A percentile compares a stretch with the other conserved stretches of the same genome.
These are phyloP conservation scores for Cutaneotrichosporon sp. DNA, from an alignment of 1,284 basidiomycete species.

Conservation along the genomic window DNA sequence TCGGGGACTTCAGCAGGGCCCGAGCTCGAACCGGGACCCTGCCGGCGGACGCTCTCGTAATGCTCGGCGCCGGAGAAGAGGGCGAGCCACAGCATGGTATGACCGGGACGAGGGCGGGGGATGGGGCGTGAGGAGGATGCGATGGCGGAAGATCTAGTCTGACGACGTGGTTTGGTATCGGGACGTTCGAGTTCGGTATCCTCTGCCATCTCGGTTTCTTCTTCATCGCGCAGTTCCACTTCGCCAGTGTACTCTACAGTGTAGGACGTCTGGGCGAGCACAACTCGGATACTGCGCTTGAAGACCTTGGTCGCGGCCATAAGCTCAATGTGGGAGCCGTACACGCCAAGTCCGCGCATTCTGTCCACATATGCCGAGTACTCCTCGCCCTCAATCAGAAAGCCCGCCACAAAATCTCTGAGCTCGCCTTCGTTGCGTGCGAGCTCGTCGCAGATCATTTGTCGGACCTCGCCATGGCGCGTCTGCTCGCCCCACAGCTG, in stretches of 20 bases:
- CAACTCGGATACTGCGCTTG: slow-evolving; percentile 36
- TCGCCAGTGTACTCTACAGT: slow-evolving; percentile 29
- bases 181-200: background rate
- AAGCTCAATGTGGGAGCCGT: slow-evolving; percentile 42
- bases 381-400: slow-evolving; percentile 33
- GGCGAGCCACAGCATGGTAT: slow-evolving; percentile 42
- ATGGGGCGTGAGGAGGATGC: slow-evolving; percentile 21
- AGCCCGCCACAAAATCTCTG: slow-evolving; percentile 33
- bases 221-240: background rate
- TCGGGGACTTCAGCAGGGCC: slow-evolving; percentile 42
- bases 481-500: slow-evolving; percentile 41
- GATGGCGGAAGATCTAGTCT: slow-evolving; percentile 13
- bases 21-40: slow-evolving; percentile 25
- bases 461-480: slow-evolving; percentile 36
- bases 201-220: background rate
- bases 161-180: slow-evolving; percentile 12
- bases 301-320: slow-evolving; percentile 40
- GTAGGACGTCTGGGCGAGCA: slow-evolving; percentile 36
- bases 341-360: slow-evolving; percentile 38
- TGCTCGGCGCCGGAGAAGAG: slow-evolving; percentile 44
- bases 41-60: slow-evolving; percentile 35
- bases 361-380: slow-evolving; percentile 36
- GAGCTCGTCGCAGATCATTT: slow-evolving; percentile 40
- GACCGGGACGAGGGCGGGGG: slow-evolving; percentile 19
- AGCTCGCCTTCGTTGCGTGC: slow-evolving; percentile 31